phyloP scores from a whole-genome alignment of 768 basidiomycete species.

The Leccinum imitatum region DNA sequence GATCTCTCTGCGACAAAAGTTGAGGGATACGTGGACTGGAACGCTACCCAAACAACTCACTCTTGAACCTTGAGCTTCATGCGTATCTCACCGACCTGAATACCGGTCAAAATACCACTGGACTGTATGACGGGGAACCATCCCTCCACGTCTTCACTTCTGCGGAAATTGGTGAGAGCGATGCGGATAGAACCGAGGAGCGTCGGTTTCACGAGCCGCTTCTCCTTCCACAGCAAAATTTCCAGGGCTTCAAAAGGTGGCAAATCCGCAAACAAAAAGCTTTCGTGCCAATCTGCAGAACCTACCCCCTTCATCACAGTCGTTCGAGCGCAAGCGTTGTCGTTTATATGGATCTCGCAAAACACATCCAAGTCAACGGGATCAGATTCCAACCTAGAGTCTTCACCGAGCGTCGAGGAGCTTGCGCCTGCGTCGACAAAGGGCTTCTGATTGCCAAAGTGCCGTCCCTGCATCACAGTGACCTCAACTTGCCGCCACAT shows the following conservation, averaged over 20 bases:
- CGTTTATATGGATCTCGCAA: constrained; percentile 77
- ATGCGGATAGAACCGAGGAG: constrained; percentile 64
- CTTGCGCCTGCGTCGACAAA: constrained; percentile 28
- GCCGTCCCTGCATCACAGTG: constrained; percentile 69
- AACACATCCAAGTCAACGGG: constrained; percentile 67
- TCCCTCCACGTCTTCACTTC: constrained; percentile 75
- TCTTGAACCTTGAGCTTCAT: constrained; percentile 75
- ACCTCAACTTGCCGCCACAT: constrained; percentile 86
- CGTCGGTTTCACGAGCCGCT: constrained; percentile 54
- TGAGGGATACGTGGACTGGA: constrained; percentile 8
- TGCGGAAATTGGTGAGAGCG: constrained; percentile 65
- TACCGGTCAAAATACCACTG: constrained; percentile 46
- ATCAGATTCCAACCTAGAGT: constrained; percentile 43
- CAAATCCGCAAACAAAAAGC: constrained; percentile 69
- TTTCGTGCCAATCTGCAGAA: constrained; percentile 81
- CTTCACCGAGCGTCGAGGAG: constrained; percentile 30
- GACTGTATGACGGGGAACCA: constrained; percentile 76
- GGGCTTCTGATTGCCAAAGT: constrained; percentile 55
- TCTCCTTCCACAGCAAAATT: constrained; percentile 69
- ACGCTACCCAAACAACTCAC: constrained; percentile 38
- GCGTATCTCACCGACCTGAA: constrained; percentile 73
- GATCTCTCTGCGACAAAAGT: constrained; percentile 56
- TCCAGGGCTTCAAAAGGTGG: constrained; percentile 76
- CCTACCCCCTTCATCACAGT: constrained; percentile 66
- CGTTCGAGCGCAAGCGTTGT: constrained; percentile 67